These are phyloP conservation scores for Malus asiatica DNA, from an alignment of 306 rosid species.

Conservation along the genomic window DNA sequence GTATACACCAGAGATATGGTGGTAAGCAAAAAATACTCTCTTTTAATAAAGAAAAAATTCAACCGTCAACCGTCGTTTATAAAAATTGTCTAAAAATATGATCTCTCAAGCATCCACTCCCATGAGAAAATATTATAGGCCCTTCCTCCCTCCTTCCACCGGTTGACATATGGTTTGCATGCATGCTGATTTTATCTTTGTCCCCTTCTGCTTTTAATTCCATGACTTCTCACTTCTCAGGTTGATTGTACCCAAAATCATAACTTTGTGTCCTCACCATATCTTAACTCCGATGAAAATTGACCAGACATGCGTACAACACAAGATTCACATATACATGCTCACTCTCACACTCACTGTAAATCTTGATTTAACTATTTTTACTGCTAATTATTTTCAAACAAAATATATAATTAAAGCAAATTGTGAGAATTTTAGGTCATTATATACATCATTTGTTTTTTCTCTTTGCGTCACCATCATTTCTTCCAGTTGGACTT, in stretches of 20 bases:
- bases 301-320: conserved; percentile 29
- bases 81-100: too few species aligned
- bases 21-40: too few species aligned
- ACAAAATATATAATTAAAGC: background rate
- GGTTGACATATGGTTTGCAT: background rate
- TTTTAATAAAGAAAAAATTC: too few species aligned
- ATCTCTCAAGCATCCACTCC: too few species aligned
- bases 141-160: background rate
- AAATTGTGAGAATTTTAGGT: background rate
- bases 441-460: background rate
- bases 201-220: background rate
- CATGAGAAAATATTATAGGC: background rate
- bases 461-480: background rate
- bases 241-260: conserved; percentile 23
- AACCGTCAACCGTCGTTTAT: accelerated
- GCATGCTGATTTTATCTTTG: conserved; percentile 4
- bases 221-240: background rate
- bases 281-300: conserved; percentile 7
- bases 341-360: background rate
- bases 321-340: conserved; percentile 5
- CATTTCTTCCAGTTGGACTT: conserved; percentile 9
- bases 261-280: conserved; percentile 10
- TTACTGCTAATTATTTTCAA: conserved; percentile 6
- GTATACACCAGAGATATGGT: too few species aligned
- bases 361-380: conserved; percentile 6